phyloP scores from a whole-genome alignment of 1,284 basidiomycete genomes.

The Boletus sp. region DNA sequence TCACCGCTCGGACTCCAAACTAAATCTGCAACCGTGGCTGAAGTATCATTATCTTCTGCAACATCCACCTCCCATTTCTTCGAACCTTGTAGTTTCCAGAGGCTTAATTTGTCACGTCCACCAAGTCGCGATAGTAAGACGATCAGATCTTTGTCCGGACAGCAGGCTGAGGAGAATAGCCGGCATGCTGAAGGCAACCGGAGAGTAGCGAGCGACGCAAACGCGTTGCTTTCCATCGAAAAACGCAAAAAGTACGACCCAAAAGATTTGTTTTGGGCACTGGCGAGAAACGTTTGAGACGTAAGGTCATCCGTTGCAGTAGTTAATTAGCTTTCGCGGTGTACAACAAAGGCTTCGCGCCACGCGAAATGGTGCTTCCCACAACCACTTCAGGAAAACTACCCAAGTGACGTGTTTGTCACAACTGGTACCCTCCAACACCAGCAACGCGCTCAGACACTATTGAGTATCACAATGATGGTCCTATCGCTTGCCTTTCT shows the following conservation, averaged over 20 bases:
- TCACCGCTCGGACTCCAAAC: constrained; percentile 80
- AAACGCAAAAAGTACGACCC: background rate
- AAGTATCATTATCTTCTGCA: constrained; percentile 40
- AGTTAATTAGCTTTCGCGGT: constrained; percentile 26
- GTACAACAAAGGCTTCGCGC: constrained; percentile 17
- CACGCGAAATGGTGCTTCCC: constrained; percentile 29
- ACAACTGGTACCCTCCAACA: too few relatives aligned
- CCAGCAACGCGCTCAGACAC: too few relatives aligned
- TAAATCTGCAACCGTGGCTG: constrained; percentile 52
- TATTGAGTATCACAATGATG: too few relatives aligned
- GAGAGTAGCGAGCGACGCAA: constrained; percentile 55
- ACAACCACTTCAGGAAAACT: constrained; percentile 10
- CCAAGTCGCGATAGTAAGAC: constrained; percentile 61
- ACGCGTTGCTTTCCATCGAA: constrained; percentile 43
- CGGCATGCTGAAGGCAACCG: constrained; percentile 54
- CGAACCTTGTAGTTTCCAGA: constrained; percentile 76
- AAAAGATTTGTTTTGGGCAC: constrained; percentile 1
- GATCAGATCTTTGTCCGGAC: constrained; percentile 79
- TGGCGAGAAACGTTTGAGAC: constrained; percentile 8
- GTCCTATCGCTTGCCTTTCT: constrained; percentile 40
- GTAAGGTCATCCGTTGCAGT: constrained; percentile 20
- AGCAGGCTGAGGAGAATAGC: constrained; percentile 62
- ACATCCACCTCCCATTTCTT: constrained; percentile 78
- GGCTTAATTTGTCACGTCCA: constrained; percentile 60
- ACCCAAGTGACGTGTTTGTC: background rate